Evolutionary conservation across 2,329 filamentous ascomycete genomes (phyloP), one percentile per base, ranked within the genome.

Genomic region (Sclerotinia spermophila): DNA sequence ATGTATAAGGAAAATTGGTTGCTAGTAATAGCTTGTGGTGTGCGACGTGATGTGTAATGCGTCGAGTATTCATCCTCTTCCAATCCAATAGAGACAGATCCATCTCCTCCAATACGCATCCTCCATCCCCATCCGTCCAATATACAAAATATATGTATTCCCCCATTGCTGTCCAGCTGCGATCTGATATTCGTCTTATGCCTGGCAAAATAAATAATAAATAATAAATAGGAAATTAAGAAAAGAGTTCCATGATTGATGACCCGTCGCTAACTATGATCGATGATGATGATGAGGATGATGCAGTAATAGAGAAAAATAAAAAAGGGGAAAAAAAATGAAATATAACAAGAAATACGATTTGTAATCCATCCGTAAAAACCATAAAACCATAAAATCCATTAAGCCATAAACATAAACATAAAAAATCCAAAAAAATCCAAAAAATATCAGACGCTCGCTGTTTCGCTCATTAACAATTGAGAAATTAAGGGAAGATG

Each of bases 341-440:
- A 53, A 17, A 53, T n/a, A 53, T 27, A 53, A 53, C 40, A 70
- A 68, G 68, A 44, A 40, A 61, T 17, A 61, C 35, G 33, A 69
- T 53, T 53, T 68, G 35, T 27, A 38, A 33, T 53, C 48, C 48
- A 65, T 53, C 65, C 65, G 33, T 67, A 70, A 66, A 68, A 40
- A 33, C 67, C 67, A 62, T 69, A 38, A 71, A 61, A 68, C 59
- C 66, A 72, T 70, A 67, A 64, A 67, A 70, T 66, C 72, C 79
- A 79, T 61, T 78, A 70, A 71, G 68, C 73, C 79, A 79, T 61
- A 78, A 79, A 76, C n/a, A n/a, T n/a, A n/a, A n/a, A n/a, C n/a
- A 71, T 72, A 77, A 78, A 77, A 78, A 74, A 76, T 48, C n/a
- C 45, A 76, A 74, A 76, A 80, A 79, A 75, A 30, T 27, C 79